Conservation (phyloP, 441 rosid genomes). For the Erysimum pusillum region DNA sequence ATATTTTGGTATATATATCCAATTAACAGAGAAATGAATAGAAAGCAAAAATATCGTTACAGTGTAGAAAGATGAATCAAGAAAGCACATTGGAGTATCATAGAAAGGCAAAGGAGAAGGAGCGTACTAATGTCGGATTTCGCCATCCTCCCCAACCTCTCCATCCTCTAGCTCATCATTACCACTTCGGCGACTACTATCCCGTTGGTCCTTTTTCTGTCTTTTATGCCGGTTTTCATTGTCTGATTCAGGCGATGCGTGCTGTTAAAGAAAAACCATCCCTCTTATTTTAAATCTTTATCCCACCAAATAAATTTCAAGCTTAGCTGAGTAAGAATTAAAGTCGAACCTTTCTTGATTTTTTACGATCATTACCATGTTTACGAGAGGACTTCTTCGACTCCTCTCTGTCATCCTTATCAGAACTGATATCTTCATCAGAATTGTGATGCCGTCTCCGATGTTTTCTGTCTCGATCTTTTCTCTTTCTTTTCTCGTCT, state of each 20-base stretch:
- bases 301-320: conserved; percentile 11
- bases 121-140: conserved; percentile 60
- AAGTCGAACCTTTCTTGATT: conserved; percentile 79
- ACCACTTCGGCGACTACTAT: conserved; percentile 63
- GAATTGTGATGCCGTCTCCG: conserved; percentile 82
- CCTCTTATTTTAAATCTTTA: not conserved
- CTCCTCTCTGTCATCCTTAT: conserved; percentile 86
- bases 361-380: conserved; percentile 88
- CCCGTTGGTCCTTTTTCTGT: conserved; percentile 76
- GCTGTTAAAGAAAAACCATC: conserved; percentile 59
- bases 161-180: conserved; percentile 81
- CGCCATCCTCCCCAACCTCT: conserved; percentile 78
- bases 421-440: conserved; percentile 81
- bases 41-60: not conserved
- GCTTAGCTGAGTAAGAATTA: conserved; percentile 14
- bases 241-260: conserved; percentile 89
- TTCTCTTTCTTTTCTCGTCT: conserved; percentile 84
- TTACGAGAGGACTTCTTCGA: conserved; percentile 80
- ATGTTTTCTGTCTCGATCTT: conserved; percentile 89
- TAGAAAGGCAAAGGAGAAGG: too few species aligned
- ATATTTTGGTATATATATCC: not conserved
- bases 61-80: not conserved
- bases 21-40: not conserved
- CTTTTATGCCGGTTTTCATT: conserved; percentile 76
- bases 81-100: not conserved